Percentiles rank a stretch among this genome's conserved stretches.
These are phyloP conservation scores for Garcia nutans DNA, from an alignment of 345 rosid species.

Conservation along the genomic window DNA sequence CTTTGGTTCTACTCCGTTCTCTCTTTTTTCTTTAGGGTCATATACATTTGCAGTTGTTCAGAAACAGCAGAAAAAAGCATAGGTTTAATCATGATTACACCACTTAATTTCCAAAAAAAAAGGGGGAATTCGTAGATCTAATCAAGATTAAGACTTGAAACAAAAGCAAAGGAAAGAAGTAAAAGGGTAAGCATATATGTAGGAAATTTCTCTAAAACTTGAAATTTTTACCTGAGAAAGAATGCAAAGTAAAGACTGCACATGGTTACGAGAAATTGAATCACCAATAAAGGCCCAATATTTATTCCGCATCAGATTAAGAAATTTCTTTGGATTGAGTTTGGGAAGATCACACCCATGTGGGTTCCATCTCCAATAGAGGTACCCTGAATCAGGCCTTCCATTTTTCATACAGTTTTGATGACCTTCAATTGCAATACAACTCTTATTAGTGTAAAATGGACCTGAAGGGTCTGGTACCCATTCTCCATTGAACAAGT, in stretches of 20 bases:
- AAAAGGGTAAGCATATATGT: neutral
- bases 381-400: constrained; percentile 33
- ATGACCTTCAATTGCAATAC: constrained; percentile 24
- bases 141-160: neutral
- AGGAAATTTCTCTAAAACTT: neutral
- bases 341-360: constrained; percentile 26
- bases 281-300: constrained; percentile 37
- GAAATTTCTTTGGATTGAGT: constrained; percentile 25
- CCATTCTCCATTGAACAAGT: constrained; percentile 35
- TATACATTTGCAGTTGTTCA: neutral
- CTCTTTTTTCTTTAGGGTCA: neutral
- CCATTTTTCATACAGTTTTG: constrained; percentile 40
- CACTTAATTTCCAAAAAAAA: neutral
- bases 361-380: constrained; percentile 36
- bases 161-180: neutral
- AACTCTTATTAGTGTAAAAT: constrained; percentile 25
- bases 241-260: constrained; percentile 36
- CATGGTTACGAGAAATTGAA: constrained; percentile 37
- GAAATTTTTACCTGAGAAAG: constrained; percentile 27
- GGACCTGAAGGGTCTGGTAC: constrained; percentile 29
- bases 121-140: neutral
- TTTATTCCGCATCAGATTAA: constrained; percentile 28
- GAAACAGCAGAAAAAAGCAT: neutral
- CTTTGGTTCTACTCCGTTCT: constrained; percentile 24
- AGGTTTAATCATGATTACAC: neutral